phyloP scores from a whole-genome alignment of 2,329 filamentous ascomycete species.

The Colletotrichum sp. region DNA sequence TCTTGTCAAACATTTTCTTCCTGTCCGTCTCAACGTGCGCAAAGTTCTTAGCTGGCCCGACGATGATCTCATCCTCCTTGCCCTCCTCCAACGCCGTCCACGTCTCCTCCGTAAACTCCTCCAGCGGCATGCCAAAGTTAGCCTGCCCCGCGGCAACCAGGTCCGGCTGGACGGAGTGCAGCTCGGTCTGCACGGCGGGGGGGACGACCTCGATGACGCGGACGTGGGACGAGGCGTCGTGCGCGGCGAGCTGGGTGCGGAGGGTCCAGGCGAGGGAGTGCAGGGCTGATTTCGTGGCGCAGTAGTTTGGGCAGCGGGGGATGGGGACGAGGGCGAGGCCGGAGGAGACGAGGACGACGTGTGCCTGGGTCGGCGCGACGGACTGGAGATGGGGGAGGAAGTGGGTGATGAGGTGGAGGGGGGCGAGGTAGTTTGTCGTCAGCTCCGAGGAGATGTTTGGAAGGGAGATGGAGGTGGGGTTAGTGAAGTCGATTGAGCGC shows the following conservation, averaged over 20 bases:
- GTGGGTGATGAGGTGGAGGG: slow-evolving; percentile 47
- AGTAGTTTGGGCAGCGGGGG: slow-evolving; percentile 53
- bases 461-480: slow-evolving; percentile 40
- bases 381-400: slow-evolving; percentile 49
- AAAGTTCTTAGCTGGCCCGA: slow-evolving; percentile 16
- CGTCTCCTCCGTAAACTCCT: slow-evolving; percentile 48
- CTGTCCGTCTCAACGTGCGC: slow-evolving; percentile 7
- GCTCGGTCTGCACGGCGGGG: slow-evolving; percentile 50
- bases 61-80: slow-evolving; percentile 37
- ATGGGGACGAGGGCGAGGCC: slow-evolving; percentile 53
- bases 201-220: slow-evolving; percentile 55
- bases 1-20: background rate
- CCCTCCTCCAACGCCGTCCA: slow-evolving; percentile 46
- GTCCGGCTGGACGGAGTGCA: slow-evolving; percentile 47
- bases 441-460: slow-evolving; percentile 44
- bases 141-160: slow-evolving; percentile 34
- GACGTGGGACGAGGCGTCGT: slow-evolving; percentile 35
- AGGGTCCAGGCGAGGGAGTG: slow-evolving; percentile 51
- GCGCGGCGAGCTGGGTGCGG: slow-evolving; percentile 43
- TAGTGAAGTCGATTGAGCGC: slow-evolving; percentile 48
- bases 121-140: slow-evolving; percentile 40
- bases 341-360: slow-evolving; percentile 42
- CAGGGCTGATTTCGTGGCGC: slow-evolving; percentile 57
- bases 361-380: background rate
- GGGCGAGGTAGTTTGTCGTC: slow-evolving; percentile 52